A percentile compares a stretch with the other conserved stretches of the same genome.
phyloP scores from a whole-genome alignment of 2,329 filamentous ascomycete genomes.

The Penicillium sp. region DNA sequence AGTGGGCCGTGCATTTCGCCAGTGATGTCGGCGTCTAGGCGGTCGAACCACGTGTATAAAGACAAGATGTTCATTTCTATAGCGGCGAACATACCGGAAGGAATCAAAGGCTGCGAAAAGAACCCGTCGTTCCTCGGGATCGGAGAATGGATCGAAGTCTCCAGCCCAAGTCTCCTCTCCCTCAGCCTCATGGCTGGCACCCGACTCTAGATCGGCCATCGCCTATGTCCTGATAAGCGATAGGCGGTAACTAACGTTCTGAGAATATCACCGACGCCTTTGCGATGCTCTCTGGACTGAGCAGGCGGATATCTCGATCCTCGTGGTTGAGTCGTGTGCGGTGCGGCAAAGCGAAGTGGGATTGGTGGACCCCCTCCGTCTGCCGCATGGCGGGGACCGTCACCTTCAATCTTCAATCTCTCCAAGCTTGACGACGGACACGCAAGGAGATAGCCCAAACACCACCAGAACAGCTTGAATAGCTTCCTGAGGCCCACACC shows the following conservation, averaged over 20 bases:
- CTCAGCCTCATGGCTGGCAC: constrained; percentile 8
- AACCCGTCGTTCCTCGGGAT: constrained; percentile 78
- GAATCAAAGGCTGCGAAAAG: constrained; percentile 84
- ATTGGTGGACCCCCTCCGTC: constrained; percentile 19
- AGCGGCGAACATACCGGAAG: constrained; percentile 67
- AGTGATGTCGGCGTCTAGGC: background rate
- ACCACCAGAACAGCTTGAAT: background rate
- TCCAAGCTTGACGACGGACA: background rate
- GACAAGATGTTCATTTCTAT: background rate
- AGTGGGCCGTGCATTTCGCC: background rate
- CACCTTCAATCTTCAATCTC: constrained; percentile 9
- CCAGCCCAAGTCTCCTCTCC: constrained; percentile 54
- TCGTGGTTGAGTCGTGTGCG: constrained; percentile 9
- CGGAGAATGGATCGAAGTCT: constrained; percentile 65
- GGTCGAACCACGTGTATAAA: background rate
- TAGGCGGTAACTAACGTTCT: background rate
- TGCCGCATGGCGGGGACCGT: constrained; percentile 13
- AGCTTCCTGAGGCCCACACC: background rate
- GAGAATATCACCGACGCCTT: background rate
- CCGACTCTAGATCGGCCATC: constrained; percentile 12
- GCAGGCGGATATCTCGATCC: background rate
- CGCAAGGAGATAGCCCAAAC: background rate
- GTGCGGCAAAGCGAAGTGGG: constrained; percentile 18
- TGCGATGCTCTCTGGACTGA: background rate
- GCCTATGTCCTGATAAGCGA: background rate